A percentile compares a stretch with the other conserved stretches of the same genome.
Evolutionary conservation across 768 basidiomycete genomes (phyloP).

Genomic region (Galerina sulciceps): DNA sequence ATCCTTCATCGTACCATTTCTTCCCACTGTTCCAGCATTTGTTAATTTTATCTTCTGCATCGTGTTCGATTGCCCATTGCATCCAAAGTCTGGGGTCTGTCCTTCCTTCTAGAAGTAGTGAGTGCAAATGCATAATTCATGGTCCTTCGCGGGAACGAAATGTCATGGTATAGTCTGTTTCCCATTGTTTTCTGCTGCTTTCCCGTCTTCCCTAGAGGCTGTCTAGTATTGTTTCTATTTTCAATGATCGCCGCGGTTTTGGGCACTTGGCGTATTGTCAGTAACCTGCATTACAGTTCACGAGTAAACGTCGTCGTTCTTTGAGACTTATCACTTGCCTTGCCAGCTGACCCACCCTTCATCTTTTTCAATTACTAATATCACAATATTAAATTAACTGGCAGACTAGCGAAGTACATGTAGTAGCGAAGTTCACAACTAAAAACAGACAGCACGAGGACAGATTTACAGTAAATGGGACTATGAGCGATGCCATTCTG

Average conservation of each 20-base stretch:
- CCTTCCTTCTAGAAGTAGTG: background rate
- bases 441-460: no score
- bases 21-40: background rate
- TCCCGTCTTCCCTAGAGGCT: background rate
- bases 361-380: no score
- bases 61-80: background rate
- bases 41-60: background rate
- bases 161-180: background rate
- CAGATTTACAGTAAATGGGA: no score
- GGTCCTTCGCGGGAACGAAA: conserved; percentile 6
- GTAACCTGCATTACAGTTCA: no score
- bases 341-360: no score
- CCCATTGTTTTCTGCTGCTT: background rate
- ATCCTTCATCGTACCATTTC: background rate
- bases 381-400: no score
- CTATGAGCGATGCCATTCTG: no score
- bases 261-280: background rate
- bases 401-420: no score
- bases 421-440: no score
- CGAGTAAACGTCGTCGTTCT: no score
- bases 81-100: background rate
- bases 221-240: background rate
- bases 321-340: no score
- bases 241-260: background rate
- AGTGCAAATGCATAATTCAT: background rate